Evolutionary conservation across 768 basidiomycete species (phyloP), one percentile per base, ranked within the genome.

Genomic region (Suillus alpinus): DNA sequence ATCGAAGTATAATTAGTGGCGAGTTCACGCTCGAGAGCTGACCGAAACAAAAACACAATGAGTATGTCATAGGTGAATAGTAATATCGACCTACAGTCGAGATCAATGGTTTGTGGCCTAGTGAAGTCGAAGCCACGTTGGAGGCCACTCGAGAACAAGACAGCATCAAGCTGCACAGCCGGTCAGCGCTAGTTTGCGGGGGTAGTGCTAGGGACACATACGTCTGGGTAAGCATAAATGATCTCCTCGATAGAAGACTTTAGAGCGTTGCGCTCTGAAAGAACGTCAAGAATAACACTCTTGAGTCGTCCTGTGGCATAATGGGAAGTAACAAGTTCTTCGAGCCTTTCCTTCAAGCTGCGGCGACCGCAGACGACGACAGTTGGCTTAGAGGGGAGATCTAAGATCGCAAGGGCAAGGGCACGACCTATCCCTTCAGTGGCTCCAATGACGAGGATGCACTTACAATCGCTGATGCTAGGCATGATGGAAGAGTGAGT

Each of bases 381-480:
- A 6, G 71, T 75, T 1, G 83, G 83, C 39, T 76, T 72, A 40
- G 78, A 78, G 0, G 82, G 80, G 2, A 85, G 73, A 31, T 68
- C 71, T 31, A 81, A 76, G 50, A 86, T 74, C n/a, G 78, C 75
- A 9, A 82, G 74, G 5, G 85, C 84, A 7, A 87, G 78, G 41
- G 80, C 78, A 5, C 83, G 80, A 18, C 86, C 85, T 32, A 86
- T 82, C 34, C 85, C 85, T 32, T 82, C 73, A 4, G 85, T 85
- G 2, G 83, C 83, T 23, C 84, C 83, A 50, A 81, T 78, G 60
- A 85, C 73, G 57, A 85, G 77, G 62, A 84, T 71, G 60, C 81
- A 83, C 69, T 80, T 82, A 31, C 75, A 76, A 67, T 79, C 74
- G 65, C 77, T 70, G 60, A 84, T 81, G 56, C 71, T 71, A 58